phyloP scores from a whole-genome alignment of 495 filamentous ascomycete species.

The Chlorociboria aeruginascens region DNA sequence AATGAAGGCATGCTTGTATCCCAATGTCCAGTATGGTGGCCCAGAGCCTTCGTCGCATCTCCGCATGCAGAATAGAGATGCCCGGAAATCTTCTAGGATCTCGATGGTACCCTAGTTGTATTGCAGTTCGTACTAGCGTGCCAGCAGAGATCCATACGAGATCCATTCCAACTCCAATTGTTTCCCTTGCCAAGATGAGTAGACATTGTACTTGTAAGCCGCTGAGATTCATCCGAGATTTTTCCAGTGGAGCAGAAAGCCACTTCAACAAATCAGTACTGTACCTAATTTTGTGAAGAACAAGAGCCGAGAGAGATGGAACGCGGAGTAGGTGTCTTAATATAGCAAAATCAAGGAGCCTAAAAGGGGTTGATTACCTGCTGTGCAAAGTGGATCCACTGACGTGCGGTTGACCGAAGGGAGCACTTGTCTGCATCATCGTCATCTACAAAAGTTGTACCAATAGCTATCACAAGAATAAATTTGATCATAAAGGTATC shows the following conservation, averaged over 20 bases:
- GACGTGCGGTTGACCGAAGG: slow-evolving; percentile 36
- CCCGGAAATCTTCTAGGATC: slow-evolving; percentile 35
- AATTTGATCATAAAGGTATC: slow-evolving; percentile 43
- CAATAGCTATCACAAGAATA: slow-evolving; percentile 53
- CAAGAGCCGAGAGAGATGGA: no score
- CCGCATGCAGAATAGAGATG: slow-evolving; percentile 38
- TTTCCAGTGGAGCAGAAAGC: slow-evolving; percentile 42
- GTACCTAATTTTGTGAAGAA: no score
- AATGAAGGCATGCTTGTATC: slow-evolving; percentile 46
- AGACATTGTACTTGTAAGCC: slow-evolving; percentile 47
- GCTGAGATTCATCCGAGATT: slow-evolving; percentile 40
- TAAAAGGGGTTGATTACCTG: no score
- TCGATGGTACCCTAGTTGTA: slow-evolving; percentile 49
- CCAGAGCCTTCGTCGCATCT: slow-evolving; percentile 61
- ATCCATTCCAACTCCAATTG: slow-evolving; percentile 41
- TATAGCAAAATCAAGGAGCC: no score
- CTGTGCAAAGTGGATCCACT: slow-evolving; percentile 53
- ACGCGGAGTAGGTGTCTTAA: no score
- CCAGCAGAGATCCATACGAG: slow-evolving; percentile 50
- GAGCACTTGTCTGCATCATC: slow-evolving; percentile 22
- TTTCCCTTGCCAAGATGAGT: slow-evolving; percentile 44
- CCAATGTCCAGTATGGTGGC: slow-evolving; percentile 50
- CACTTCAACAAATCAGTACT: no score
- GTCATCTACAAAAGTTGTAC: slow-evolving; percentile 37
- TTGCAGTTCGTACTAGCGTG: slow-evolving; percentile 42